Percentiles rank a stretch among this genome's conserved stretches.
Conservation (phyloP, 352 stramenopile species). For the Pythium diclinum region DNA sequence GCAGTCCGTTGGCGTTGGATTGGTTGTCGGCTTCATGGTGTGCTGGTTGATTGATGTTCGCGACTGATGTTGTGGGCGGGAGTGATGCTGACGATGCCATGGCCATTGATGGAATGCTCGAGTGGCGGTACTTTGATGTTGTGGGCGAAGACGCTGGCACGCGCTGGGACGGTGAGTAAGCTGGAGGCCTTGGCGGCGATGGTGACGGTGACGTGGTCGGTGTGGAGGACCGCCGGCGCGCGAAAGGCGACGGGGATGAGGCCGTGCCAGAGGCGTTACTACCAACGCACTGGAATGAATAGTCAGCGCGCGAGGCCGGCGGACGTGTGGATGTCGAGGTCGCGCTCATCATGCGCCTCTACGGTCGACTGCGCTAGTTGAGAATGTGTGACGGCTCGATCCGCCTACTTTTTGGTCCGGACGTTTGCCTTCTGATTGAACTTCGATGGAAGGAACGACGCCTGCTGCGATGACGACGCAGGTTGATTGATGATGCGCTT, state of each 20-base stretch:
- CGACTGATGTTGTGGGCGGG: neutral
- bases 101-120: constrained; percentile 1
- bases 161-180: neutral
- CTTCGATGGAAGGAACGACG: constrained; percentile 2
- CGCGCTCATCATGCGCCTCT: constrained; percentile 17
- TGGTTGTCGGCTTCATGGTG: neutral
- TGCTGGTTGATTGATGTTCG: neutral
- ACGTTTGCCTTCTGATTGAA: neutral
- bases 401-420: neutral
- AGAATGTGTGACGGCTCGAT: neutral
- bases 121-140: neutral
- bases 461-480: constrained; percentile 8
- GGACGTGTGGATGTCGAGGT: constrained; percentile 10
- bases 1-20: constrained; percentile 27
- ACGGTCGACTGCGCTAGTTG: neutral
- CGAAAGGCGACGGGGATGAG: neutral
- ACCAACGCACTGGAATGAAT: constrained; percentile 14
- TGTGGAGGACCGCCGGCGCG: constrained; percentile 18
- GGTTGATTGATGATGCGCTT: constrained; percentile 3
- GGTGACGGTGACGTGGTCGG: constrained; percentile 9
- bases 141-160: neutral
- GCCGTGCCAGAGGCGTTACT: neutral
- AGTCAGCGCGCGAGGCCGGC: constrained; percentile 16
- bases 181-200: neutral
- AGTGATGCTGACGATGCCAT: constrained; percentile 1